Percentiles rank a stretch among this genome's conserved stretches.
Conservation (phyloP, 345 rosid genomes). For the Arabidopsis thaliana region DNA sequence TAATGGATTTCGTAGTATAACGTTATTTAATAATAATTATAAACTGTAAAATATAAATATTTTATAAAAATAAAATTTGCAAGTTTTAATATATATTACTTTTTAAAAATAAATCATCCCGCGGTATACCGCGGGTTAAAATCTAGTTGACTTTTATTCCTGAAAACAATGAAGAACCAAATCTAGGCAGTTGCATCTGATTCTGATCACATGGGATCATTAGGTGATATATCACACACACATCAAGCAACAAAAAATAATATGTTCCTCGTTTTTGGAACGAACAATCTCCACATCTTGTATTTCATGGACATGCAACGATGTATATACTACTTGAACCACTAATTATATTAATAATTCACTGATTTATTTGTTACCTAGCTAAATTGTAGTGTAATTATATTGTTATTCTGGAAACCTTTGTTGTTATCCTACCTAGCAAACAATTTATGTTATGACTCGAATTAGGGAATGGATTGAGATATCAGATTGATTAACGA, state of each 20-base stretch:
- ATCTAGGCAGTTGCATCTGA: background rate
- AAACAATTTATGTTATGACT: too few species aligned
- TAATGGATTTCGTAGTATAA: too few species aligned
- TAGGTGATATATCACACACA: conserved; percentile 1
- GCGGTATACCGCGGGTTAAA: too few species aligned
- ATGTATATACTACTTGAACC: background rate
- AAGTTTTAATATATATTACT: too few species aligned
- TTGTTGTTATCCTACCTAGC: too few species aligned
- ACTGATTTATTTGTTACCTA: background rate
- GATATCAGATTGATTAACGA: too few species aligned
- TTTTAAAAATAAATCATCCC: too few species aligned
- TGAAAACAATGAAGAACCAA: background rate
- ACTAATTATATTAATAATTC: background rate
- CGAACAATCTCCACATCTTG: background rate
- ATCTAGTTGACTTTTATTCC: conserved; percentile 1
- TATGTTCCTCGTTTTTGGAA: background rate
- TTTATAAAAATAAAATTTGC: too few species aligned
- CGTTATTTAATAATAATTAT: too few species aligned
- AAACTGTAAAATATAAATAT: too few species aligned
- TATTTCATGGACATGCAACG: background rate
- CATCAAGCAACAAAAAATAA: background rate
- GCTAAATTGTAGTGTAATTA: background rate
- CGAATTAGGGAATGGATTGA: too few species aligned
- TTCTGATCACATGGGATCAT: background rate
- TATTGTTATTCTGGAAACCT: too few species aligned